These are phyloP conservation scores for Cicer cuneatum DNA, from an alignment of 306 rosid genomes.

Conservation along the genomic window DNA sequence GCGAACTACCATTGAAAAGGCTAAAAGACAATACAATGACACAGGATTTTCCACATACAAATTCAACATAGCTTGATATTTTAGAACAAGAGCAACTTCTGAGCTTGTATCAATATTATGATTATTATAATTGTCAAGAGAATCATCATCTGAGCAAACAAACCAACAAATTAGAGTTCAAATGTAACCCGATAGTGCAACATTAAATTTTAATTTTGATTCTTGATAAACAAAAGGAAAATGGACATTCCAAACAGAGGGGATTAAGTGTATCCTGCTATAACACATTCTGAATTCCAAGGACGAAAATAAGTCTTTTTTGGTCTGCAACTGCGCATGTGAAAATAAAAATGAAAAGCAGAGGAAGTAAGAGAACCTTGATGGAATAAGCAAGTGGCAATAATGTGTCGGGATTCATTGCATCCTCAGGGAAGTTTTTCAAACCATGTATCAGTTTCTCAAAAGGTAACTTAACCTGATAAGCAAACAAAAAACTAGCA, in stretches of 20 bases:
- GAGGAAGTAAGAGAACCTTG: constrained; percentile 65
- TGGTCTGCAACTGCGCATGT: not conserved
- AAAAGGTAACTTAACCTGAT: constrained; percentile 86
- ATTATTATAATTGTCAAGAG: not conserved
- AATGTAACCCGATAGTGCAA: not conserved
- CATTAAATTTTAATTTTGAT: not conserved
- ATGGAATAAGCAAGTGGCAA: constrained; percentile 92
- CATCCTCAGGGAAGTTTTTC: constrained; percentile 90
- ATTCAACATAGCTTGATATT: constrained; percentile 12
- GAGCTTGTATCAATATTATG: constrained; percentile 15
- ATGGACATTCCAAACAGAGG: not conserved
- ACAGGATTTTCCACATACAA: not conserved
- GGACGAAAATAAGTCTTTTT: constrained; percentile 24
- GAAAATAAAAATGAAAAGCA: constrained; percentile 27
- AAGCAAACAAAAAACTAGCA: constrained; percentile 36
- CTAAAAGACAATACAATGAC: constrained; percentile 9
- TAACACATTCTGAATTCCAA: constrained; percentile 16
- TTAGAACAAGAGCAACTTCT: constrained; percentile 23
- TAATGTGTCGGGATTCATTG: constrained; percentile 88
- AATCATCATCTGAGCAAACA: not conserved
- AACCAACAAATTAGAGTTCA: constrained; percentile 2
- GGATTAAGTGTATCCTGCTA: constrained; percentile 4
- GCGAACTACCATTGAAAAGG: too few relatives aligned
- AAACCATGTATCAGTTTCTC: constrained; percentile 93
- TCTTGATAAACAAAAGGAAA: constrained; percentile 8